Evolutionary conservation across 2,329 filamentous ascomycete genomes (phyloP), one percentile per base, ranked within the genome.

Genomic region (Aspergillus alliaceus): DNA sequence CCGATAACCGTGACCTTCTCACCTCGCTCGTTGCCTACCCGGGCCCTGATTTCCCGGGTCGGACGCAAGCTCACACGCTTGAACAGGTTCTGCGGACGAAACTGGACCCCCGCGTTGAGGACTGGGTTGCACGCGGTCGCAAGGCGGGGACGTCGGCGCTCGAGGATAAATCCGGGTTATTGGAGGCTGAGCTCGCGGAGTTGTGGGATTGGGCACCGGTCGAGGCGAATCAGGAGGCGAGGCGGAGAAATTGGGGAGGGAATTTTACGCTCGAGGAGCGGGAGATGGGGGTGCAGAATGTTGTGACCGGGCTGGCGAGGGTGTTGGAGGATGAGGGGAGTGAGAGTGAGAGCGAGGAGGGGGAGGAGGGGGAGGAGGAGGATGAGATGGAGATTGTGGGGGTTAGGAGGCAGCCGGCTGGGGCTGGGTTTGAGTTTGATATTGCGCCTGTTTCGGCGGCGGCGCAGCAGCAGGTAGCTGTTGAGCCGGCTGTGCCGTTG

Each of bases 21-120:
- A 82, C 82, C 56, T 85, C 86, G 54, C 82, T 91, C 51, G 88
- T 90, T 61, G 84, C 90, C 22, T 91, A 90, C 69, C 91, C 91
- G 0, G 86, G 87, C 12, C 89, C 90, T 2, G 86, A 87, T 71
- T 95, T 85, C 74, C 91, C 86, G 4, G 88, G 85, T 35, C 87
- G 83, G 64, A 87, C 83, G 5, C 86, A 90, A 71, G 76, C 71
- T 1, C 67, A 70, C 49, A 80, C 90, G 4, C 81, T 93, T 1
- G 80, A 84, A 25, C 84, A 88, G 65, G 80, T 96, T 2, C 79
- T 96, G 31, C 87, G 91, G 37, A 96, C 95, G 75, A 95, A 95
- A 71, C 82, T 92, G 49, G 91, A 95, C 64, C 90, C 90, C 0
- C 82, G 85, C 24, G 86, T 92, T 18, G 90, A 93, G 69, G 85